Evolutionary conservation across 495 filamentous ascomycete genomes (phyloP).

Genomic region (Tuber microsphaerosporum): DNA sequence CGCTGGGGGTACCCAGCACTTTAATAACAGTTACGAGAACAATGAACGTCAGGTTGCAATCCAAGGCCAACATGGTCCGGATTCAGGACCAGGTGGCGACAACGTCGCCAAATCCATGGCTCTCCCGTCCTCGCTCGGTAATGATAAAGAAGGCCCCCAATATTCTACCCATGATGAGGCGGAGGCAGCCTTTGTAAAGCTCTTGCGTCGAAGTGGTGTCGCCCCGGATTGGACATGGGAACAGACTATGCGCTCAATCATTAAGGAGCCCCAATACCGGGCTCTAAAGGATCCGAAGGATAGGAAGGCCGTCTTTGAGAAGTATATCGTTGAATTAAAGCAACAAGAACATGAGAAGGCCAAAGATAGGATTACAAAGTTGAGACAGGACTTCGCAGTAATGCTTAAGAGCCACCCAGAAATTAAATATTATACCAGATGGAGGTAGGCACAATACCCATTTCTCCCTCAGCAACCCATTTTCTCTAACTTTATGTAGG

Average conservation of each 20-base stretch:
- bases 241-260: slow-evolving; percentile 76
- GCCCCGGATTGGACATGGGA: slow-evolving; percentile 91
- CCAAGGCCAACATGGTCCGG: slow-evolving; percentile 37
- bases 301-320: slow-evolving; percentile 86
- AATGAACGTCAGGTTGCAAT: slow-evolving; percentile 41
- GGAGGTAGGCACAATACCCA: slow-evolving; percentile 52
- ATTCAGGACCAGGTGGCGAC: slow-evolving; percentile 16
- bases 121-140: slow-evolving; percentile 34
- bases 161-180: slow-evolving; percentile 84
- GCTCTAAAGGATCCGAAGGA: slow-evolving; percentile 90
- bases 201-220: slow-evolving; percentile 75
- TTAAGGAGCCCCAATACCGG: slow-evolving; percentile 89
- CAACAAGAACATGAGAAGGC: slow-evolving; percentile 90
- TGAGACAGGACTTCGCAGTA: slow-evolving; percentile 85
- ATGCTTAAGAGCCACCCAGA: slow-evolving; percentile 97
- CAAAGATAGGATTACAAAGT: slow-evolving; percentile 87
- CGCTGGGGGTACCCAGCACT: slow-evolving; percentile 38
- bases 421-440: slow-evolving; percentile 95
- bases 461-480: background rate
- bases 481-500: slow-evolving; percentile 30
- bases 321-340: slow-evolving; percentile 84
- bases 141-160: slow-evolving; percentile 51
- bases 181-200: slow-evolving; percentile 85
- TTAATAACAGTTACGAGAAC: slow-evolving; percentile 36
- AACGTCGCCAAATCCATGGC: slow-evolving; percentile 34